Conservation (phyloP, 2,329 filamentous ascomycete genomes). For the Colletotrichum filicis region DNA sequence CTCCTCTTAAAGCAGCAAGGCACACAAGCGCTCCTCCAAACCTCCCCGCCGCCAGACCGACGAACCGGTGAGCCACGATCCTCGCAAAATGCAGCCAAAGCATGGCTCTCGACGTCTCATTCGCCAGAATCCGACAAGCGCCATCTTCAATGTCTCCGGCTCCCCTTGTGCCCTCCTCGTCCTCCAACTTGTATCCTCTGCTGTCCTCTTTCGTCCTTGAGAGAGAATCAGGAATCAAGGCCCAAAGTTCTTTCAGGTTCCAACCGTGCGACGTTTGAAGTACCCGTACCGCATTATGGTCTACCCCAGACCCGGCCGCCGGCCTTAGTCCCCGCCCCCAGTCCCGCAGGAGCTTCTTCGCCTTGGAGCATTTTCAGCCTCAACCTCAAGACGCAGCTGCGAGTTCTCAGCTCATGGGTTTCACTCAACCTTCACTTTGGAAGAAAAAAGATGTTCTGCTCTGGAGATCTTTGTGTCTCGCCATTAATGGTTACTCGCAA, state of each 20-base stretch:
- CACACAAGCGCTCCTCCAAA: neutral
- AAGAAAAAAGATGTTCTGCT: neutral
- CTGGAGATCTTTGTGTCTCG: neutral
- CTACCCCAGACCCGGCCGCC: neutral
- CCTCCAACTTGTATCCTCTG: neutral
- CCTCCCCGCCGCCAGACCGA: neutral
- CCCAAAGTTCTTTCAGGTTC: neutral
- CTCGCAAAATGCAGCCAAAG: slow-evolving; percentile 10
- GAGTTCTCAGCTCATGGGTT: neutral
- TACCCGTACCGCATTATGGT: neutral
- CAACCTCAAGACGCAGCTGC: neutral
- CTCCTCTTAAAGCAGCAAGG: neutral
- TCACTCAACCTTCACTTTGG: neutral
- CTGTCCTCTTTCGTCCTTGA: neutral
- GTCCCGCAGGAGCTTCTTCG: neutral
- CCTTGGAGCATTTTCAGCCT: neutral
- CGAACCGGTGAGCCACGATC: neutral
- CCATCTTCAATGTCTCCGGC: neutral
- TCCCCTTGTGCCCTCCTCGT: neutral
- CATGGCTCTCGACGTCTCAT: neutral
- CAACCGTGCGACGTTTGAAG: neutral
- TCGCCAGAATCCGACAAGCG: slow-evolving; percentile 15
- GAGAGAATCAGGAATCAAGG: too few relatives aligned
- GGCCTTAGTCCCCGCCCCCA: neutral
- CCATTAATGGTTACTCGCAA: neutral